Evolutionary conservation across 495 filamentous ascomycete species (phyloP), one percentile per base, ranked within the genome.

Genomic region (Aspergillus conjunctus): DNA sequence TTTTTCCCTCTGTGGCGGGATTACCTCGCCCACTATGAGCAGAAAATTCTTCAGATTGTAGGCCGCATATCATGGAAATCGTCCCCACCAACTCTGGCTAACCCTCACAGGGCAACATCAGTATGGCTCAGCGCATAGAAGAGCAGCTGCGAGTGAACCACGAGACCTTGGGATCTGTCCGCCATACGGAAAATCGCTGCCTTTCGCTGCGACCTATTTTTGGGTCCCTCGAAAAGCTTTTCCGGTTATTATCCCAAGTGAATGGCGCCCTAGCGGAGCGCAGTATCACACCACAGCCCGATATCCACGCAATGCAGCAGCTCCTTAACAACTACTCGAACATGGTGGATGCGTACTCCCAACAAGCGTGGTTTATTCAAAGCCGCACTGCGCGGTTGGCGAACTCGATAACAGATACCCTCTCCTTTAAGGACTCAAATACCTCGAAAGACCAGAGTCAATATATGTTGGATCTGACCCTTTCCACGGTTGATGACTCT

Each of bases 1-100:
- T 80, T 76, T 56, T 66, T 76, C 17, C 69, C 71, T 3, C 60
- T 64, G 6, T 81, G 76, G 73, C 71, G 79, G 32, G 62, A 65
- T 8, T 77, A 77, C 32, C 71, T 80, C 15, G 66, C 65, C 20
- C 62, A 56, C 21, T 54, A 74, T 4, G 77, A 81, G 59, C 33
- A 51, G 4, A 56, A 65, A 12, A 66, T 78, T n/a, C 52, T 79
- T 18, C 65, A 67, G 3, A 65, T 76, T 39, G 74, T 68, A 54
- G 50, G 64, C 50, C 26, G 11, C 51, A 7, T 11, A 7, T 11
- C 17, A 48, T 6, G 9, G 17, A 18, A n/a, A 15, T 31, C 15
- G 6, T 49, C 14, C 0, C 10, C 5, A 45, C n/a, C 4, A 21
- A 9, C 14, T 30, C n/a, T 56, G 50, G 59, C 17, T 26, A 45